These are phyloP conservation scores for Tubosaeta brunneosetosa DNA, from an alignment of 768 basidiomycete genomes.

Conservation along the genomic window DNA sequence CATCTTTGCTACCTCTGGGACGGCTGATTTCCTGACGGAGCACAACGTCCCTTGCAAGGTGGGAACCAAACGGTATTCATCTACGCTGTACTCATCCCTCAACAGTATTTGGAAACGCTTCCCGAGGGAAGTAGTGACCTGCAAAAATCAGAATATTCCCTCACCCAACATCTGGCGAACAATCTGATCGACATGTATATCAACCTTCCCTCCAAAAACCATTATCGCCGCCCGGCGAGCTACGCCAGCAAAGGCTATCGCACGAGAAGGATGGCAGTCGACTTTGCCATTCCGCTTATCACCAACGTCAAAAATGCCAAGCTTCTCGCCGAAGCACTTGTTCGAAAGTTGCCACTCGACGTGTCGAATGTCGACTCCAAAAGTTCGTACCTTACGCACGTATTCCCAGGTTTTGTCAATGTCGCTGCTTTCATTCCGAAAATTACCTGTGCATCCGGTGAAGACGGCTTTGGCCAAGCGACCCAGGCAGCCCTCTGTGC, in stretches of 20 bases:
- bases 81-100: conserved; percentile 5
- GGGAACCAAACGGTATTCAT: conserved; percentile 8
- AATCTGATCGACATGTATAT: conserved; percentile 99
- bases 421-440: conserved; percentile 82
- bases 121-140: conserved; percentile 66
- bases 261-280: conserved; percentile 97
- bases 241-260: conserved; percentile 97
- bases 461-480: conserved; percentile 55
- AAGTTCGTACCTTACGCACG: conserved; percentile 85
- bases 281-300: conserved; percentile 94
- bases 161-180: conserved; percentile 94
- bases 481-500: conserved; percentile 82
- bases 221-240: conserved; percentile 93
- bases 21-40: conserved; percentile 95
- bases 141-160: conserved; percentile 95
- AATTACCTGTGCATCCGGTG: conserved; percentile 44
- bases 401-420: conserved; percentile 89
- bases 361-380: conserved; percentile 91
- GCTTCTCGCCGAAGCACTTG: conserved; percentile 87
- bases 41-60: conserved; percentile 97
- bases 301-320: conserved; percentile 99
- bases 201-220: conserved; percentile 97
- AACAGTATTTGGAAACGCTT: conserved; percentile 84
- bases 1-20: conserved; percentile 95
- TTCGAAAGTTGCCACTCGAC: conserved; percentile 84